Percentiles rank a stretch among this genome's conserved stretches.
These are phyloP conservation scores for Dissophora ornata DNA, from an alignment of 192 early-diverging fungal genomes.

Conservation along the genomic window DNA sequence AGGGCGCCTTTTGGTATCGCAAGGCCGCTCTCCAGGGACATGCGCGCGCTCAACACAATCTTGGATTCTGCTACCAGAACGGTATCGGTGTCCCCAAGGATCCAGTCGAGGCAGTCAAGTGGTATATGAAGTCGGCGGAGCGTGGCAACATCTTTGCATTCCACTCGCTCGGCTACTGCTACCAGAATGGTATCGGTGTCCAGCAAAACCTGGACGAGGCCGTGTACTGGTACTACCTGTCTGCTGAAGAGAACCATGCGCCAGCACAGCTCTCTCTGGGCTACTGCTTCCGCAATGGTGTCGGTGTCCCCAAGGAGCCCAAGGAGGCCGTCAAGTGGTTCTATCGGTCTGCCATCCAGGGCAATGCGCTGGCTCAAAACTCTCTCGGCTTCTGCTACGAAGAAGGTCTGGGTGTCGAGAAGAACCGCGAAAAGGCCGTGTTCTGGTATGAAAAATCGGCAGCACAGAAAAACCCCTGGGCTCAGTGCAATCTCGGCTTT, in stretches of 20 bases:
- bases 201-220: constrained; percentile 61
- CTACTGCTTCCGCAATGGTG: constrained; percentile 72
- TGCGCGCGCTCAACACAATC: constrained; percentile 69
- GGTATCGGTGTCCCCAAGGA: constrained; percentile 79
- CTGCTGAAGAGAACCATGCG: constrained; percentile 70
- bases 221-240: constrained; percentile 70
- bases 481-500: constrained; percentile 80
- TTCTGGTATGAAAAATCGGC: constrained; percentile 70
- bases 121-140: constrained; percentile 67
- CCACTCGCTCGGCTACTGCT: constrained; percentile 71
- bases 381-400: constrained; percentile 81
- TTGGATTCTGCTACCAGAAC: constrained; percentile 91
- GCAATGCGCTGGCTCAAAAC: constrained; percentile 79
- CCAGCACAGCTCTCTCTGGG: constrained; percentile 72
- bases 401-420: constrained; percentile 72
- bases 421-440: constrained; percentile 63
- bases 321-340: constrained; percentile 76
- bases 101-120: constrained; percentile 60
- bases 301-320: constrained; percentile 71
- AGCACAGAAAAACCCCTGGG: constrained; percentile 76
- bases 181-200: constrained; percentile 73
- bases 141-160: constrained; percentile 69
- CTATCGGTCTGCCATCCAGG: constrained; percentile 64
- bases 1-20: constrained; percentile 73
- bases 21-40: constrained; percentile 77